A percentile compares a stretch with the other conserved stretches of the same genome.
These are phyloP conservation scores for Taxawa tesnikishii DNA, from an alignment of 2,329 filamentous ascomycete species.

Conservation along the genomic window DNA sequence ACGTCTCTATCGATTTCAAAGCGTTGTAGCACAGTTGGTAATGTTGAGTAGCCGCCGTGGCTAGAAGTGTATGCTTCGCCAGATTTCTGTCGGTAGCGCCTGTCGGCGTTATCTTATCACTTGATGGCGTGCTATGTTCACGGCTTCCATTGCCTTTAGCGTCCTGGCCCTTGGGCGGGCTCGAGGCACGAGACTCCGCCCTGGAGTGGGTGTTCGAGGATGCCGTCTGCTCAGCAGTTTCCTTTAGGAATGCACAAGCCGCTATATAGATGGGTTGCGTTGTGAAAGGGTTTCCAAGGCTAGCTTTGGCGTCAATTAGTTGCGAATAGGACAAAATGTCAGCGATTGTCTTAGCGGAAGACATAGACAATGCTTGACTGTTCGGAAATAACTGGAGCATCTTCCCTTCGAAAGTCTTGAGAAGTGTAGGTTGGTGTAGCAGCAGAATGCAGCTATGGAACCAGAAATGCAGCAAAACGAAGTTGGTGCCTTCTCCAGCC, in stretches of 20 bases:
- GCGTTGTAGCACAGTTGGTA: slow-evolving; percentile 82
- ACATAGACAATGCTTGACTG: slow-evolving; percentile 72
- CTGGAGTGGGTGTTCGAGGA: slow-evolving; percentile 37
- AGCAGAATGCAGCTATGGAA: slow-evolving; percentile 79
- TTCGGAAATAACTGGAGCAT: slow-evolving; percentile 66
- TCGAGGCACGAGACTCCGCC: slow-evolving; percentile 5
- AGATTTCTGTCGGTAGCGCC: slow-evolving; percentile 23
- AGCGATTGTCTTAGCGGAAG: slow-evolving; percentile 80
- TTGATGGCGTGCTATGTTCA: neutral
- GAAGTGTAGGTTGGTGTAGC: slow-evolving; percentile 68
- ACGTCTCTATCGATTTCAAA: slow-evolving; percentile 64
- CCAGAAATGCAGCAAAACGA: slow-evolving; percentile 79
- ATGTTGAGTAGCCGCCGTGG: slow-evolving; percentile 72
- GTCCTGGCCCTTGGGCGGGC: slow-evolving; percentile 16
- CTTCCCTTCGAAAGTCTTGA: slow-evolving; percentile 60
- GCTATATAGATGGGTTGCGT: slow-evolving; percentile 84
- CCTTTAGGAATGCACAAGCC: slow-evolving; percentile 77
- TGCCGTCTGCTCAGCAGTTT: slow-evolving; percentile 57
- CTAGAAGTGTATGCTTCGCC: slow-evolving; percentile 61
- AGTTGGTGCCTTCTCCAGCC: slow-evolving; percentile 71
- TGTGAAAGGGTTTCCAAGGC: slow-evolving; percentile 79
- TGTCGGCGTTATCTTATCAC: slow-evolving; percentile 2
- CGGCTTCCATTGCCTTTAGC: slow-evolving; percentile 5
- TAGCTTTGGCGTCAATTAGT: slow-evolving; percentile 72
- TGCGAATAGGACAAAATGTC: slow-evolving; percentile 82